These are phyloP conservation scores for Calonectria hawksworthii DNA, from an alignment of 2,329 filamentous ascomycete species.

Conservation along the genomic window DNA sequence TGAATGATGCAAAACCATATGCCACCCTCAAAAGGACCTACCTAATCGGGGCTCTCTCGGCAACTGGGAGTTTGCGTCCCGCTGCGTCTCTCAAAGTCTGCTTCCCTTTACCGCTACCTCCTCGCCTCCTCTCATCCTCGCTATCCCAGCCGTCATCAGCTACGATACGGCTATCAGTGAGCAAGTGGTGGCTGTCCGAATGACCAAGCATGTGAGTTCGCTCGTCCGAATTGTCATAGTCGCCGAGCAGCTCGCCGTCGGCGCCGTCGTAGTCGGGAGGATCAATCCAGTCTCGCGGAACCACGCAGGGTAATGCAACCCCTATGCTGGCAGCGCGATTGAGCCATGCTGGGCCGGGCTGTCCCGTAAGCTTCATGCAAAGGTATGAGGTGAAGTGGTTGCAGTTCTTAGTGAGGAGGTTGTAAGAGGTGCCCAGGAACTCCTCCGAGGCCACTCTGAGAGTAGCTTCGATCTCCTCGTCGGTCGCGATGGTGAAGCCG, in stretches of 20 bases:
- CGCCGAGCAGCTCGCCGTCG: conserved; percentile 77
- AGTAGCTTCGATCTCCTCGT: conserved; percentile 78
- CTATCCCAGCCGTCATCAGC: conserved; percentile 57
- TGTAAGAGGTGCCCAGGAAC: conserved; percentile 83
- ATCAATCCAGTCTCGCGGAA: conserved; percentile 85
- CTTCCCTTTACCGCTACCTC: conserved; percentile 60
- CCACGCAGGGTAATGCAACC: conserved; percentile 83
- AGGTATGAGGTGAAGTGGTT: conserved; percentile 89
- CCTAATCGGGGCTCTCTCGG: conserved; percentile 64
- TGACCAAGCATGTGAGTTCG: conserved; percentile 70
- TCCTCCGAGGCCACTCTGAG: conserved; percentile 77
- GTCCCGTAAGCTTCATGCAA: conserved; percentile 79
- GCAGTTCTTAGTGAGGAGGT: conserved; percentile 87
- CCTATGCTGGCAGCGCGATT: conserved; percentile 90
- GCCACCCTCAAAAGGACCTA: conserved; percentile 20
- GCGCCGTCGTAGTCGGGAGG: conserved; percentile 82
- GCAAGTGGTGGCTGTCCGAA: conserved; percentile 47
- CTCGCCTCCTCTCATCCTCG: conserved; percentile 59
- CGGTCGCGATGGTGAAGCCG: conserved; percentile 80
- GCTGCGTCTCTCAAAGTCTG: conserved; percentile 62
- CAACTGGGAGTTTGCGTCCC: conserved; percentile 64
- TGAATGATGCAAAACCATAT: not conserved
- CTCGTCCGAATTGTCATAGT: conserved; percentile 66
- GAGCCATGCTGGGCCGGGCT: conserved; percentile 79
- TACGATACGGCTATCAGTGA: conserved; percentile 45